phyloP scores from a whole-genome alignment of 805 yeast genomes.

The Myxozyma melibiosi region DNA sequence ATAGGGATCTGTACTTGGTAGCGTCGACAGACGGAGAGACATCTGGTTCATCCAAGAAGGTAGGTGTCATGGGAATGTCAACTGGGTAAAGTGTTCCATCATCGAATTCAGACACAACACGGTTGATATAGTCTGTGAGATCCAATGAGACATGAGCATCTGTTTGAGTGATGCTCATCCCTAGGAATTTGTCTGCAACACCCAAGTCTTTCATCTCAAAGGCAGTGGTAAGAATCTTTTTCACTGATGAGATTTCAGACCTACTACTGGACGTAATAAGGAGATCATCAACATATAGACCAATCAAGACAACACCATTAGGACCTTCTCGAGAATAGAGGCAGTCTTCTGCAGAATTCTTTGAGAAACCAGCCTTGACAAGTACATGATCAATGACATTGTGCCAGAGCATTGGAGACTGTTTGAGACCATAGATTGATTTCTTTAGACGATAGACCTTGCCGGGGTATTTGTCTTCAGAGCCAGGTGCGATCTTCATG shows the following conservation, averaged over 20 bases:
- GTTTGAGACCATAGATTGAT: constrained; percentile 5
- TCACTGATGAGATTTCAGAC: neutral
- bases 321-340: neutral
- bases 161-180: neutral
- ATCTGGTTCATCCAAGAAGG: no score
- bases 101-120: no score
- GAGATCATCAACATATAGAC: constrained; percentile 7
- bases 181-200: neutral
- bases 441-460: neutral
- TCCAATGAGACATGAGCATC: neutral
- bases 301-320: neutral
- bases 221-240: neutral
- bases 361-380: neutral
- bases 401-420: neutral
- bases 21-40: no score
- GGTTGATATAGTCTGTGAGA: neutral
- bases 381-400: neutral
- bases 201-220: constrained; percentile 6
- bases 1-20: no score
- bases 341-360: neutral
- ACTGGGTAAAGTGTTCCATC: no score
- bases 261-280: neutral
- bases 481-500: neutral
- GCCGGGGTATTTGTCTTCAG: neutral
- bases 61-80: no score